Percentiles rank a stretch among this genome's conserved stretches.
These are phyloP conservation scores for Pterulicium gracile DNA, from an alignment of 1,284 basidiomycete species.

Conservation along the genomic window DNA sequence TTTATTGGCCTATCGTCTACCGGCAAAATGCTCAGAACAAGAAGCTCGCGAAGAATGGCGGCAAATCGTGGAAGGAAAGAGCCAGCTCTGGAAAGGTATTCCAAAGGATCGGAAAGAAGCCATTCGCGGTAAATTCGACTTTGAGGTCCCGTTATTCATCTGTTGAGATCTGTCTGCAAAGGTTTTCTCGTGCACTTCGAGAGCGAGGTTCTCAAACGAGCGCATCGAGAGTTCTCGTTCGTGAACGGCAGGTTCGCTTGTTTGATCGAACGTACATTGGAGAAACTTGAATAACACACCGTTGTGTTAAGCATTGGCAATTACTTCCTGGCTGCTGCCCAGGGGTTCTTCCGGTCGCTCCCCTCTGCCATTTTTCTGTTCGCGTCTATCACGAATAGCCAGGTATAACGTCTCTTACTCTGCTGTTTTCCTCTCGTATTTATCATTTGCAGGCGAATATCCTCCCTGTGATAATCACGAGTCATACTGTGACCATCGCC, in stretches of 20 bases:
- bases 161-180: conserved; percentile 19
- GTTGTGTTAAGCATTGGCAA: conserved; percentile 59
- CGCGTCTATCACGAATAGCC: conserved; percentile 80
- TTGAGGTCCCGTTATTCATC: neutral
- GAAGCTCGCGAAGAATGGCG: conserved; percentile 86
- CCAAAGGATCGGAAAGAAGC: conserved; percentile 89
- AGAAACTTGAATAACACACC: neutral
- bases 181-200: conserved; percentile 90
- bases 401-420: conserved; percentile 20
- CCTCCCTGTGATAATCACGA: conserved; percentile 88
- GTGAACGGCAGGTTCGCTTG: conserved; percentile 61
- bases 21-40: conserved; percentile 52
- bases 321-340: conserved; percentile 81
- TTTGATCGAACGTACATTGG: conserved; percentile 4
- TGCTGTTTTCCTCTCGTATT: conserved; percentile 5
- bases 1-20: conserved; percentile 76
- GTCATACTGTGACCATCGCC: conserved; percentile 96
- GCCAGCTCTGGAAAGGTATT: conserved; percentile 79
- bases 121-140: conserved; percentile 55
- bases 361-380: conserved; percentile 95
- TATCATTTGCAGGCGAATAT: conserved; percentile 50
- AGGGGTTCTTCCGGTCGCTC: conserved; percentile 79
- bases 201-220: conserved; percentile 74
- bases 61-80: conserved; percentile 86
- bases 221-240: conserved; percentile 90